Evolutionary conservation across 495 filamentous ascomycete genomes (phyloP), one percentile per base, ranked within the genome.

Genomic region (Talaromyces liani): DNA sequence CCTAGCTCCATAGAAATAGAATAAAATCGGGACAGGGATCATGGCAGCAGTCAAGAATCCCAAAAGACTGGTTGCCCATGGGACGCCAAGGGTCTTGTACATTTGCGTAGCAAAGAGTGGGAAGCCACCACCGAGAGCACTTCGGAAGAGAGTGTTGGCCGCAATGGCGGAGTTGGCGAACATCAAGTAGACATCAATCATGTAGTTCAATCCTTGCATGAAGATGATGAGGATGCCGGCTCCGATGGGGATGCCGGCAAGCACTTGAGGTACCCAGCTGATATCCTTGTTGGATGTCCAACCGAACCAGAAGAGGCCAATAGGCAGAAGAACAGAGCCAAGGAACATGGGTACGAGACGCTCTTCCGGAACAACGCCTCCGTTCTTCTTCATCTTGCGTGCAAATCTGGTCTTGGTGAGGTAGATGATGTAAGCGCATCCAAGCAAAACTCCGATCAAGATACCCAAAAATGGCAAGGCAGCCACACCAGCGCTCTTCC

Each of bases 1-100:
- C 73, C 76, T 80, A 68, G 79, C 81, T 3, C 89, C 89, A 65
- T 83, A 91, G n/a, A 83, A 71, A 66, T 79, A 91, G 71, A 93
- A 92, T 31, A 89, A 66, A 58, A 88, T 77, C 5, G 89, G 89
- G 22, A 91, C 85, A 0, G 88, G 89, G 10, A 91, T 78, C 74
- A 92, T 80, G 6, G 83, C 77, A 25, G 83, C 66, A 3, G 84
- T 80, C 49, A 91, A 76, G 60, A 88, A 89, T 0, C 81, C 89
- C 27, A 91, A 77, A 53, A 91, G 74, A 70, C 81, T 85, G 4
- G 83, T 86, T 3, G 86, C 88, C 74, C 87, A 89, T 4, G 73
- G 75, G 6, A 89, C 84, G 1, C 87, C 88, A 10, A 89, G 71
- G 20, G 80, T 83, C 31, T 82, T 74, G 55, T 85, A 89, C 79